Percentiles rank a stretch among this genome's conserved stretches.
Conservation (phyloP, 2,329 filamentous ascomycete genomes). For the Colletotrichum sp. region DNA sequence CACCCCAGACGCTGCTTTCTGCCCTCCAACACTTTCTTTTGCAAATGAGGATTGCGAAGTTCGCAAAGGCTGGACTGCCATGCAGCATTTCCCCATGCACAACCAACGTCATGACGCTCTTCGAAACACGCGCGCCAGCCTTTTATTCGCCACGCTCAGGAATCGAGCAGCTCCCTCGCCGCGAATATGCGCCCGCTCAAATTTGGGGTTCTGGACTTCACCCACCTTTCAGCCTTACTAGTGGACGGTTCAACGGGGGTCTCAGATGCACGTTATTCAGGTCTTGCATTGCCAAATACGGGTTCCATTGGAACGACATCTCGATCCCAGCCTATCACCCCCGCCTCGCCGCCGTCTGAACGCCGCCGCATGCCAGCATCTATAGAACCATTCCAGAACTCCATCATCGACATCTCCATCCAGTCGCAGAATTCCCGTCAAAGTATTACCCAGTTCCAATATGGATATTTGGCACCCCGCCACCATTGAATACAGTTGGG, state of each 20-base stretch:
- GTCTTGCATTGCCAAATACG: not conserved
- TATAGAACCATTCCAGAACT: slow-evolving; percentile 18
- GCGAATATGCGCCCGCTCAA: slow-evolving; percentile 2
- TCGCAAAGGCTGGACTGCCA: not conserved
- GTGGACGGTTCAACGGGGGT: not conserved
- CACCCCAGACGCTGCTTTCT: not conserved
- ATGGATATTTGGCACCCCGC: slow-evolving; percentile 34
- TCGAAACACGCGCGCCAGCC: slow-evolving; percentile 5
- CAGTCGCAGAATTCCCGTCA: not conserved
- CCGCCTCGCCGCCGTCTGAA: slow-evolving; percentile 13
- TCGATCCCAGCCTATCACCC: not conserved
- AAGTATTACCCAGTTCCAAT: slow-evolving; percentile 27
- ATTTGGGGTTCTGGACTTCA: not conserved
- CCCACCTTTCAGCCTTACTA: slow-evolving; percentile 15
- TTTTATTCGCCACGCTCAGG: slow-evolving; percentile 10
- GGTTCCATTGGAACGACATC: not conserved
- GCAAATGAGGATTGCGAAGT: slow-evolving; percentile 8
- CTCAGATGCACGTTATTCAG: not conserved
- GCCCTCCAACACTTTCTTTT: slow-evolving; percentile 14
- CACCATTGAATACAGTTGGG: slow-evolving; percentile 56
- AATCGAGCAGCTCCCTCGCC: not conserved
- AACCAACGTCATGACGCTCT: slow-evolving; percentile 19
- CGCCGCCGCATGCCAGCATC: slow-evolving; percentile 16
- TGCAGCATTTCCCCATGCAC: not conserved
- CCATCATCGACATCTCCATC: not conserved